phyloP scores from a whole-genome alignment of 306 rosid species.

The Astragalus glycyphyllos region DNA sequence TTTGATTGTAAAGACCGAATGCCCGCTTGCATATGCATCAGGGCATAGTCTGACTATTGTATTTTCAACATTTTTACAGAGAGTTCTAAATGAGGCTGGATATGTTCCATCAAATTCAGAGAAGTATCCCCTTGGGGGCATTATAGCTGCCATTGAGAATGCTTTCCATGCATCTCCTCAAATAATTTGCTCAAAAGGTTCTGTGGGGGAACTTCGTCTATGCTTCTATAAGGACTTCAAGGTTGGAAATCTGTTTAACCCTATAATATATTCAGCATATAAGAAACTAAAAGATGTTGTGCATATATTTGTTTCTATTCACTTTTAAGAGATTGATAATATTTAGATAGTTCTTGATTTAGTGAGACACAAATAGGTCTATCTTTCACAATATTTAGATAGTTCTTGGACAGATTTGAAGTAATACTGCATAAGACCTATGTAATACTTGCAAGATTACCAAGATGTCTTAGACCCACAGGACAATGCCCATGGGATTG shows the following conservation, averaged over 20 bases:
- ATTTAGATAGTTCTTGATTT: background rate
- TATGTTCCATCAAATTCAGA: constrained; percentile 85
- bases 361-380: background rate
- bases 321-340: constrained; percentile 6
- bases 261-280: constrained; percentile 15
- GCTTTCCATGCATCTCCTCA: constrained; percentile 80
- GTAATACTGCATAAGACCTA: constrained; percentile 16
- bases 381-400: too few relatives aligned
- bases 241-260: constrained; percentile 54
- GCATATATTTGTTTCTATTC: constrained; percentile 27
- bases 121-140: constrained; percentile 93
- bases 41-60: constrained; percentile 34
- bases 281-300: constrained; percentile 24
- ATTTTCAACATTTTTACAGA: constrained; percentile 54
- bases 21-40: constrained; percentile 27
- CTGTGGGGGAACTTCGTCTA: constrained; percentile 73
- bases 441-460: constrained; percentile 15
- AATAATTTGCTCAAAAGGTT: constrained; percentile 66
- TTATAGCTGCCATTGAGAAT: constrained; percentile 86
- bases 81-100: constrained; percentile 80
- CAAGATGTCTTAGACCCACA: constrained; percentile 4
- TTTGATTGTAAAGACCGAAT: constrained; percentile 27
- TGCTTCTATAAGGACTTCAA: constrained; percentile 91
- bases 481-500: background rate
- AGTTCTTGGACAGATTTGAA: constrained; percentile 29